Evolutionary conservation across 2,329 filamentous ascomycete species (phyloP).

Genomic region (Xylariaceae sp.): DNA sequence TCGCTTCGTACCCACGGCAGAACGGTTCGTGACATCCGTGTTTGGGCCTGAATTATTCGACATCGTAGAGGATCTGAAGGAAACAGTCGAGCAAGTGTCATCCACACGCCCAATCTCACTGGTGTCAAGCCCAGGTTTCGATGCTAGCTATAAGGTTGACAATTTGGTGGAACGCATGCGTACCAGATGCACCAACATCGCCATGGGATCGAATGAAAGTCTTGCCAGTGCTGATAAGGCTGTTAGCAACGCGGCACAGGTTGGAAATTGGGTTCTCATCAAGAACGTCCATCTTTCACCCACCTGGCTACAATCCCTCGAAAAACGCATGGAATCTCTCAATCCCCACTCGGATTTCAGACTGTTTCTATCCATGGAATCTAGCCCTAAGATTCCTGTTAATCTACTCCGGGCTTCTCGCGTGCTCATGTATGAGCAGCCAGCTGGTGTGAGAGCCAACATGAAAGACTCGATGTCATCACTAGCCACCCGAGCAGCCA

Average conservation of each 20-base stretch:
- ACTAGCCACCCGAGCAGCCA: constrained; percentile 68
- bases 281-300: constrained; percentile 98
- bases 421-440: constrained; percentile 96
- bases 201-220: constrained; percentile 97
- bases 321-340: constrained; percentile 93
- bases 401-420: constrained; percentile 90
- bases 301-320: constrained; percentile 92
- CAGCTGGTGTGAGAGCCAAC: constrained; percentile 91
- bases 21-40: constrained; percentile 81
- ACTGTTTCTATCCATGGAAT: constrained; percentile 96
- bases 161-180: constrained; percentile 80
- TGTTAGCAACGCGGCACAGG: constrained; percentile 84
- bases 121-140: constrained; percentile 92
- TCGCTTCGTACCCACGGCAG: constrained; percentile 86
- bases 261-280: constrained; percentile 92
- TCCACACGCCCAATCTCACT: constrained; percentile 83
- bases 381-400: constrained; percentile 92
- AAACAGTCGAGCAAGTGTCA: constrained; percentile 78
- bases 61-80: constrained; percentile 76
- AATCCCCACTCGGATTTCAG: constrained; percentile 92
- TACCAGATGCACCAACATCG: constrained; percentile 89
- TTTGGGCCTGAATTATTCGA: constrained; percentile 83
- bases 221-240: constrained; percentile 91
- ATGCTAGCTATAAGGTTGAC: constrained; percentile 98
- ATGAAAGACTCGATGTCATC: constrained; percentile 97